Conservation (phyloP, 345 rosid genomes). For the Rhodamnia argentea region DNA sequence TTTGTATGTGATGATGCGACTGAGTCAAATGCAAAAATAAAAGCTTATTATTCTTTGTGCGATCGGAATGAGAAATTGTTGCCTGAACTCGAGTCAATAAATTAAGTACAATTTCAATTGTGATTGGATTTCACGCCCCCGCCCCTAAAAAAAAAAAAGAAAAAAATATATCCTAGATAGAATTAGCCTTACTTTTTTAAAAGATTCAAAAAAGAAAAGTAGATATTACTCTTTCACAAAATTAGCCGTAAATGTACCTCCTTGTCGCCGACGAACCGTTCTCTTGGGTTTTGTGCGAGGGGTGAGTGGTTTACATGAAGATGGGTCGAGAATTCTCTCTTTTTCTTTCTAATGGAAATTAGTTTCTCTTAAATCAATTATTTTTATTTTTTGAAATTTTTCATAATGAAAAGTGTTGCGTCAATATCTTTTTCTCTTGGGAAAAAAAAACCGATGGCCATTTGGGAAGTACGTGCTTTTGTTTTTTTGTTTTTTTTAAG, state of each 20-base stretch:
- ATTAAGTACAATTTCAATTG: neutral
- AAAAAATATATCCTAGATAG: neutral
- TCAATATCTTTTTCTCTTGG: neutral
- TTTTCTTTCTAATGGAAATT: too few relatives aligned
- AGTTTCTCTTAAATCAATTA: neutral
- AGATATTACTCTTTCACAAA: neutral
- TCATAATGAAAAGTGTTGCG: neutral
- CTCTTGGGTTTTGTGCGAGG: too few relatives aligned
- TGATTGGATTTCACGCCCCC: neutral
- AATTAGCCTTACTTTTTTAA: neutral
- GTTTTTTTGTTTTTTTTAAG: neutral
- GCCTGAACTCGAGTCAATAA: neutral
- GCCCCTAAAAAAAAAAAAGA: too few relatives aligned
- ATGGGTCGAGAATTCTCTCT: neutral
- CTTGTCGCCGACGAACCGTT: too few relatives aligned
- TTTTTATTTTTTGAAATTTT: neutral
- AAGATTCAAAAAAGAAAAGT: neutral
- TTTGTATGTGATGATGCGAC: neutral
- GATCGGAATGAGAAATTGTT: fast-evolving
- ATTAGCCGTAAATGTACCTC: neutral
- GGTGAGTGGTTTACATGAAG: too few relatives aligned
- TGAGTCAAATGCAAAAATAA: neutral
- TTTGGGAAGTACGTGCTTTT: neutral
- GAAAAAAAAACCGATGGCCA: neutral
- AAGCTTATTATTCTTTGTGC: fast-evolving